These are phyloP conservation scores for Alnus glutinosa DNA, from an alignment of 306 rosid species.

Conservation along the genomic window DNA sequence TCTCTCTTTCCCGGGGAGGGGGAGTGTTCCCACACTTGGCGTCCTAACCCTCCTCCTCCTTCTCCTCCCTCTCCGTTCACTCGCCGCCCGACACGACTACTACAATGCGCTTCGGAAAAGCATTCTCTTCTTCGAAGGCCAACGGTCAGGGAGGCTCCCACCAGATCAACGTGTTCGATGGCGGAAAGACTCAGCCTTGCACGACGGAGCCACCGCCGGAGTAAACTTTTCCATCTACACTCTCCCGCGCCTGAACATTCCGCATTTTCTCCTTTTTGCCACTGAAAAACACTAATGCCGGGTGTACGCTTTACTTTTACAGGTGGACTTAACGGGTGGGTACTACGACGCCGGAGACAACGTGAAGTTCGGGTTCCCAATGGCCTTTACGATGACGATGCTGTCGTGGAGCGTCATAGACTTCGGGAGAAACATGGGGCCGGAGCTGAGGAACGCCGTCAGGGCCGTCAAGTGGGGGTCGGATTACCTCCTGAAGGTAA, in stretches of 20 bases:
- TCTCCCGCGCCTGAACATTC: background rate
- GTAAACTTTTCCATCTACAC: constrained; percentile 26
- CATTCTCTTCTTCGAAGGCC: constrained; percentile 98
- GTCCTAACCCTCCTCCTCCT: constrained; percentile 40
- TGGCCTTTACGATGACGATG: constrained; percentile 91
- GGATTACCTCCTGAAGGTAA: constrained; percentile 80
- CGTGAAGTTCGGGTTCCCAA: constrained; percentile 92
- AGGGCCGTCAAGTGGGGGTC: constrained; percentile 78
- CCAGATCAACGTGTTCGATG: constrained; percentile 81
- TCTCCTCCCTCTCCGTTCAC: constrained; percentile 34
- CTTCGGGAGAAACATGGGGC: constrained; percentile 76
- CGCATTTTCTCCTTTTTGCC: background rate
- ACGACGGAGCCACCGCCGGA: constrained; percentile 78
- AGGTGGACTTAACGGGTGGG: constrained; percentile 88
- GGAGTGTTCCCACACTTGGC: constrained; percentile 34
- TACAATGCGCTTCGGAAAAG: constrained; percentile 78
- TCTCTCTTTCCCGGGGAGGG: constrained; percentile 12
- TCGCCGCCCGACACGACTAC: constrained; percentile 61
- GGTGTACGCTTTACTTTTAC: constrained; percentile 31
- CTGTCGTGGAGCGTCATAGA: constrained; percentile 91
- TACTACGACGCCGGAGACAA: constrained; percentile 99
- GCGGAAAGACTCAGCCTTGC: constrained; percentile 89
- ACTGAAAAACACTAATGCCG: background rate
- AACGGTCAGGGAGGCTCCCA: constrained; percentile 91
- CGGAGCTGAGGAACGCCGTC: constrained; percentile 69